Percentiles rank a stretch among this genome's conserved stretches.
phyloP scores from a whole-genome alignment of 2,329 filamentous ascomycete genomes.

The Alternaria burnsii region DNA sequence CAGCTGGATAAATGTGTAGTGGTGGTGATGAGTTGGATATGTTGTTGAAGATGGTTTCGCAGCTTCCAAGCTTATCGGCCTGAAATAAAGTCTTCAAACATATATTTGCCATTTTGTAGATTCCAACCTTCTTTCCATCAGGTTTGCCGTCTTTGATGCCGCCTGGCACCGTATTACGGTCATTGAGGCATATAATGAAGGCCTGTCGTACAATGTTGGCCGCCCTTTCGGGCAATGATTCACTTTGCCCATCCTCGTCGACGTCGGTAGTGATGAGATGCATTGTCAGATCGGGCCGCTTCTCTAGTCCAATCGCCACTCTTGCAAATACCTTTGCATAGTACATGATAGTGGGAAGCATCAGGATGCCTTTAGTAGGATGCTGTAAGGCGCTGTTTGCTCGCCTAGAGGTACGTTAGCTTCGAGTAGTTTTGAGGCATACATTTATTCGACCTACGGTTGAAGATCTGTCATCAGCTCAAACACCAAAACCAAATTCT shows the following conservation, averaged over 20 bases:
- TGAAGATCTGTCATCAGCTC: conserved; percentile 76
- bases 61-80: conserved; percentile 83
- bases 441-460: conserved; percentile 65
- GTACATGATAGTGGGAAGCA: conserved; percentile 84
- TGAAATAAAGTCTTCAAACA: conserved; percentile 89
- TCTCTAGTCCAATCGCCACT: conserved; percentile 84
- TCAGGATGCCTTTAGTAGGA: conserved; percentile 78
- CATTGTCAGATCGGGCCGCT: conserved; percentile 77
- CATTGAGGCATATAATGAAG: conserved; percentile 88
- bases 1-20: conserved; percentile 80
- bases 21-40: conserved; percentile 85
- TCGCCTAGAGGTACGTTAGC: conserved; percentile 58
- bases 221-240: conserved; percentile 84
- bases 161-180: conserved; percentile 72
- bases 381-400: conserved; percentile 84
- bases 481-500: conserved; percentile 78
- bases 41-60: conserved; percentile 88
- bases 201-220: conserved; percentile 90
- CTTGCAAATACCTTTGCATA: conserved; percentile 81
- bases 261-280: conserved; percentile 63
- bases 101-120: conserved; percentile 92
- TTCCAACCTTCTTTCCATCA: conserved; percentile 84
- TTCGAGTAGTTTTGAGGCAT: neutral
- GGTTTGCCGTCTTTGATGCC: conserved; percentile 68
- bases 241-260: conserved; percentile 71